Base-by-base conservation (phyloP, 2,329 filamentous ascomycete genomes). In the Cryphonectria nitschkei region DNA sequence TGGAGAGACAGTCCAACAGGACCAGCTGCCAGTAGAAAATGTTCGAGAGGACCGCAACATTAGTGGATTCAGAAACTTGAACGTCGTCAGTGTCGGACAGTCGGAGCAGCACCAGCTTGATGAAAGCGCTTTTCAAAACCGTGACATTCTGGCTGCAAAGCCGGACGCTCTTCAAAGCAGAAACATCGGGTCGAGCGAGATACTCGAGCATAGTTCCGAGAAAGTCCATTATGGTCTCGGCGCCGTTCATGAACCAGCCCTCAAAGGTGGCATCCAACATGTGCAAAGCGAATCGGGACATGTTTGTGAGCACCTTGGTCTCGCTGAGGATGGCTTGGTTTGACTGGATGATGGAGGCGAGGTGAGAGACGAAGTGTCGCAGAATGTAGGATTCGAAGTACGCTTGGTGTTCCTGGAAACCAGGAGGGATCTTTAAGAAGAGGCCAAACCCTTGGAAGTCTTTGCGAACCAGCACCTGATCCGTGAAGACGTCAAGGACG, bases 1-100 rank as follows among this genome's bases (percentile, higher is more conserved):
- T 85, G 3, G 93, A 92, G 22, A 96, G 89, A 4, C 91, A 89
- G 2, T 90, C 91, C 22, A 99, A 84, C 22, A 99, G 89, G 26
- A 97, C 93, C 29, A 93, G 94, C 79, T 98, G 96, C 96, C 96
- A 99, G 80, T 98, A 98, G 0, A 93, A 89, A 76, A 99, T 89
- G 78, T 94, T 95, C 72, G 93, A 88, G 80, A 99, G 88, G 70
- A 97, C 94, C 0, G 87, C 83, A 37, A 92, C 86, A 0, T 90
- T 89, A 64, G 93, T 90, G 8, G 82, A 79, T 70, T 92, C 88
- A 2, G 86, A 82, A 1, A 84, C 85, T 68, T 89, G 84, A 0
- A 86, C 81, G 46, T 92, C 90, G 65, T 97, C 93, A 67, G 95
- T 86, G 75, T 97, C 94, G 0, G 95, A 97, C 5, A 99, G 85